Conservation (phyloP, 108 stramenopile genomes). For the Cyclotella cryptica region DNA sequence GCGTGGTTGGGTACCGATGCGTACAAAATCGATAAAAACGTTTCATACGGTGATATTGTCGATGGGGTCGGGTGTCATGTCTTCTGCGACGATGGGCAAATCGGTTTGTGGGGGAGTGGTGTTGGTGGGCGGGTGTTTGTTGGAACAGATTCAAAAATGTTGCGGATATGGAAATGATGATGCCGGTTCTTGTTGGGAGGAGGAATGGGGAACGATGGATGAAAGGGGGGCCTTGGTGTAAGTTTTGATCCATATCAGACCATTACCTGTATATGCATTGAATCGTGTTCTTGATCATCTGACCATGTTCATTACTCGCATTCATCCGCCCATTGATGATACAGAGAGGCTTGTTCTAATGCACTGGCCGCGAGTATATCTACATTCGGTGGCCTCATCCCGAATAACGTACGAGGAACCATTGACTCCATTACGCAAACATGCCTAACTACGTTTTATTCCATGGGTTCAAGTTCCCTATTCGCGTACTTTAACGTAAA, state of each 20-base stretch:
- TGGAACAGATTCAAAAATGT: conserved; percentile 39
- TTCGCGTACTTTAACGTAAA: conserved; percentile 37
- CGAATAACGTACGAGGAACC: too few species aligned
- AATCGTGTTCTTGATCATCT: conserved; percentile 24
- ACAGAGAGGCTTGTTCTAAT: too few species aligned
- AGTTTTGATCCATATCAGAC: conserved; percentile 9
- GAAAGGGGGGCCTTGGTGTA: conserved; percentile 38
- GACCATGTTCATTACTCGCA: too few species aligned
- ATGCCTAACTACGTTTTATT: too few species aligned
- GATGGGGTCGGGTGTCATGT: conserved; percentile 46
- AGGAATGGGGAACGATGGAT: conserved; percentile 47
- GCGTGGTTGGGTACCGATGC: conserved; percentile 48
- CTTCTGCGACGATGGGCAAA: conserved; percentile 25
- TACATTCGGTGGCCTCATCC: too few species aligned
- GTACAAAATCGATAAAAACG: conserved; percentile 23
- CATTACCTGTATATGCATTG: background rate
- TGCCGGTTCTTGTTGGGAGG: background rate
- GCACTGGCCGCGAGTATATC: conserved; percentile 44
- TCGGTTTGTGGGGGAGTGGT: conserved; percentile 37
- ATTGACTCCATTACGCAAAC: too few species aligned
- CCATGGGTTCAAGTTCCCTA: too few species aligned
- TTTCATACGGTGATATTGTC: conserved; percentile 28
- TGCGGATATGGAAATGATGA: background rate
- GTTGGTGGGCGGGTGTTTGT: conserved; percentile 48
- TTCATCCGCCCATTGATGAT: too few species aligned